Evolutionary conservation across 169 alveolate genomes (phyloP).

Genomic region (Plasmodium sp.): DNA sequence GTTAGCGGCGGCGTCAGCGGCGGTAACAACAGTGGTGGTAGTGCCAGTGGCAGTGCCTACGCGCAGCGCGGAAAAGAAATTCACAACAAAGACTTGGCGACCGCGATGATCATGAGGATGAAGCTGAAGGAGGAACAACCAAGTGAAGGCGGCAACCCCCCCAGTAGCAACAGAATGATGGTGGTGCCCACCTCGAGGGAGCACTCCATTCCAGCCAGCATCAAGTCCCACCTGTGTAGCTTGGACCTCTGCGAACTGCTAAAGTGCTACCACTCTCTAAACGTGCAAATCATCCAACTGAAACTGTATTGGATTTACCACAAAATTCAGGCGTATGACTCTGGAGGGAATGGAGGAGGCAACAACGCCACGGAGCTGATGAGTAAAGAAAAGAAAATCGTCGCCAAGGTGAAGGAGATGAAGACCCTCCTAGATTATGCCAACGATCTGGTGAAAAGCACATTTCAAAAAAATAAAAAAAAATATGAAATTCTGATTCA

Average conservation of each 20-base stretch:
- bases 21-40: not conserved
- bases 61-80: not conserved
- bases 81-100: not conserved
- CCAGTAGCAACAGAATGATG: not conserved
- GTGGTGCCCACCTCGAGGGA: not conserved
- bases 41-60: not conserved
- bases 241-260: slow-evolving; percentile 32
- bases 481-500: slow-evolving; percentile 22
- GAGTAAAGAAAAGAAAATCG: slow-evolving; percentile 14
- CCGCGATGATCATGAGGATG: not conserved
- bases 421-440: slow-evolving; percentile 8
- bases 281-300: slow-evolving; percentile 36
- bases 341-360: not conserved
- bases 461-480: not conserved
- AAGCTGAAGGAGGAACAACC: not conserved
- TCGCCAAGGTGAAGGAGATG: slow-evolving; percentile 23
- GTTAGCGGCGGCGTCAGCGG: no score
- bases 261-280: slow-evolving; percentile 41
- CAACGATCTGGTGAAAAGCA: slow-evolving; percentile 9
- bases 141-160: not conserved
- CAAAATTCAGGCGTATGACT: slow-evolving; percentile 26
- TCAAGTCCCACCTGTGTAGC: not conserved
- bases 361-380: not conserved
- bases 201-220: not conserved
- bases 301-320: slow-evolving; percentile 13